A percentile compares a stretch with the other conserved stretches of the same genome.
These are phyloP conservation scores for Aspergillus felis DNA, from an alignment of 2,329 filamentous ascomycete species.

Conservation along the genomic window DNA sequence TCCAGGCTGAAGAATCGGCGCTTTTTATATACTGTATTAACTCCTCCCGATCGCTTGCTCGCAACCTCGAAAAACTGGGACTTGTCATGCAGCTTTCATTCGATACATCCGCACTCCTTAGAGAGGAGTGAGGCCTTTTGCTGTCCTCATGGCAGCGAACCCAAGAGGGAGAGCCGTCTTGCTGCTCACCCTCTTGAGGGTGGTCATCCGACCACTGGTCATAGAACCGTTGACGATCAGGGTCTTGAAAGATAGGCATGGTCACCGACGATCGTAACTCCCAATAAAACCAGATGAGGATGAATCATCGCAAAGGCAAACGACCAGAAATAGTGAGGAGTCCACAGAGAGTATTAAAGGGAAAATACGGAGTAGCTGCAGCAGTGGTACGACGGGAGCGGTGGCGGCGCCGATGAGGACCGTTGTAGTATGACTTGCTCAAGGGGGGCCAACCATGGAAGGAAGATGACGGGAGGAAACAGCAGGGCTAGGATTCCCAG, in stretches of 20 bases:
- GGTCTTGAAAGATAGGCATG: conserved; percentile 35
- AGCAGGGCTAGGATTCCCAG: neutral
- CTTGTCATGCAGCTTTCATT: conserved; percentile 12
- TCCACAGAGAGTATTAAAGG: neutral
- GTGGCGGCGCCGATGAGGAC: conserved; percentile 9
- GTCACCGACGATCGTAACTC: conserved; percentile 15
- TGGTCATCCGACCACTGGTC: conserved; percentile 24
- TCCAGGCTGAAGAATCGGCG: conserved; percentile 71
- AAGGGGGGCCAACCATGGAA: neutral
- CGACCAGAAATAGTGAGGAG: neutral
- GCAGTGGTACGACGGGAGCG: conserved; percentile 2
- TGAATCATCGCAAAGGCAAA: conserved; percentile 24
- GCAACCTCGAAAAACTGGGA: conserved; percentile 16
- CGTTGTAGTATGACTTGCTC: neutral
- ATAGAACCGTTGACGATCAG: conserved; percentile 28
- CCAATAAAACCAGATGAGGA: conserved; percentile 12
- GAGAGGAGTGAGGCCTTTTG: conserved; percentile 7
- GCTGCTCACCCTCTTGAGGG: conserved; percentile 8
- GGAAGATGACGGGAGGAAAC: conserved; percentile 3
- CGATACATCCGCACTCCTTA: conserved; percentile 12
- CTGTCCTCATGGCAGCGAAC: conserved; percentile 9
- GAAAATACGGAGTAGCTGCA: neutral
- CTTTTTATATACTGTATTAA: conserved; percentile 82
- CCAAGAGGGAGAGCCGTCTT: conserved; percentile 9
- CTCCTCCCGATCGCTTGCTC: conserved; percentile 61